These are phyloP conservation scores for Botrytis medusae DNA, from an alignment of 2,329 filamentous ascomycete species.

Conservation along the genomic window DNA sequence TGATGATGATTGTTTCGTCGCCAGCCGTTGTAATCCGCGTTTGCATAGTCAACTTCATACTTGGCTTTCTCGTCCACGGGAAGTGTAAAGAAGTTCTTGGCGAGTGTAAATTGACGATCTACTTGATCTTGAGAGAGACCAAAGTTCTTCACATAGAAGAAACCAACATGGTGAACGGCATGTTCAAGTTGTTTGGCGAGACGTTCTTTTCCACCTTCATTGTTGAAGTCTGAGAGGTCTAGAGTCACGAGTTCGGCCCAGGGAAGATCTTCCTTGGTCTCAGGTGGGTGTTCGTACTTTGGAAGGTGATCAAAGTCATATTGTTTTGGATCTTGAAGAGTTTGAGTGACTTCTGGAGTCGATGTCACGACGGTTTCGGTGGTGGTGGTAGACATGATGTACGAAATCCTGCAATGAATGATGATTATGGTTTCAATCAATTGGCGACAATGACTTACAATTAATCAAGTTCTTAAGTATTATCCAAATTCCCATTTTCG, in stretches of 20 bases:
- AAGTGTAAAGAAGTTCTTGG: conserved; percentile 57
- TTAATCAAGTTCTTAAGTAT: not conserved
- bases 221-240: conserved; percentile 50
- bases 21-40: conserved; percentile 58
- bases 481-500: not conserved
- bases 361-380: conserved; percentile 24
- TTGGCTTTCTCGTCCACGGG: conserved; percentile 59
- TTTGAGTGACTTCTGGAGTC: not conserved
- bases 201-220: conserved; percentile 51
- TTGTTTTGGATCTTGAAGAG: conserved; percentile 27
- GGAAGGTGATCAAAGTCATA: conserved; percentile 39
- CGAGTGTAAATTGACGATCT: conserved; percentile 60
- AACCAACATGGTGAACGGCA: conserved; percentile 52
- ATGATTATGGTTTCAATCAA: not conserved
- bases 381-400: conserved; percentile 28
- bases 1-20: conserved; percentile 45
- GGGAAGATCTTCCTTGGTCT: conserved; percentile 46
- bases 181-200: conserved; percentile 53
- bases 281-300: conserved; percentile 47
- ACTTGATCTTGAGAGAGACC: conserved; percentile 60
- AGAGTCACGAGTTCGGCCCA: conserved; percentile 58
- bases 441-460: not conserved
- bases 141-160: conserved; percentile 65
- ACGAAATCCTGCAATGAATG: not conserved
- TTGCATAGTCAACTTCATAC: conserved; percentile 51